Percentiles rank a stretch among this genome's conserved stretches.
Conservation (phyloP, 1,139 yeast species). For the Hansenula sp. region DNA sequence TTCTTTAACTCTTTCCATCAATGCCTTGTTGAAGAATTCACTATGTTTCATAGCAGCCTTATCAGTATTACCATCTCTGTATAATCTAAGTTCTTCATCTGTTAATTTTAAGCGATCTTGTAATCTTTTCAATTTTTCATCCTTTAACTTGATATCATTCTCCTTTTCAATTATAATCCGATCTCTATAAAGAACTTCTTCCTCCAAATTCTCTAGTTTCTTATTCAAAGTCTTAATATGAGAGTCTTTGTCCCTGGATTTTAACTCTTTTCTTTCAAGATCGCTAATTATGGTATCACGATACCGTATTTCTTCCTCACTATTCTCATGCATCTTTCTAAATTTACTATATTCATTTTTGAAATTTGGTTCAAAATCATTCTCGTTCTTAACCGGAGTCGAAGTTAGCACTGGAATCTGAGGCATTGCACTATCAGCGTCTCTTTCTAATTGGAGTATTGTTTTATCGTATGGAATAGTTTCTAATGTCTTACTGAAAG, state of each 20-base stretch:
- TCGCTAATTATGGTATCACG: conserved; percentile 21
- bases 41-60: conserved; percentile 15
- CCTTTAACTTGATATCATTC: conserved; percentile 14
- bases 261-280: conserved; percentile 10
- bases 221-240: conserved; percentile 6
- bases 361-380: conserved; percentile 11
- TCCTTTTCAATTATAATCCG: conserved; percentile 23
- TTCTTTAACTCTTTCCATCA: conserved; percentile 18
- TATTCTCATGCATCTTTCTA: conserved; percentile 16
- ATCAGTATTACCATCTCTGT: conserved; percentile 7
- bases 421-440: background rate
- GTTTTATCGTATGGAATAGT: conserved; percentile 5
- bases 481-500: conserved; percentile 18
- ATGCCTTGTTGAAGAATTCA: conserved; percentile 23
- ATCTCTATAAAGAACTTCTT: conserved; percentile 24
- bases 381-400: conserved; percentile 6
- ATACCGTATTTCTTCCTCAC: conserved; percentile 19
- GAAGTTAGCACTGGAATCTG: conserved; percentile 5
- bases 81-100: conserved; percentile 10
- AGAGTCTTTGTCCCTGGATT: conserved; percentile 6
- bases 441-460: conserved; percentile 1
- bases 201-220: conserved; percentile 16
- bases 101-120: conserved; percentile 9
- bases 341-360: conserved; percentile 16
- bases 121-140: conserved; percentile 7